Base-by-base conservation (phyloP, 2,329 filamentous ascomycete species). In the Aspergillus sp. region DNA sequence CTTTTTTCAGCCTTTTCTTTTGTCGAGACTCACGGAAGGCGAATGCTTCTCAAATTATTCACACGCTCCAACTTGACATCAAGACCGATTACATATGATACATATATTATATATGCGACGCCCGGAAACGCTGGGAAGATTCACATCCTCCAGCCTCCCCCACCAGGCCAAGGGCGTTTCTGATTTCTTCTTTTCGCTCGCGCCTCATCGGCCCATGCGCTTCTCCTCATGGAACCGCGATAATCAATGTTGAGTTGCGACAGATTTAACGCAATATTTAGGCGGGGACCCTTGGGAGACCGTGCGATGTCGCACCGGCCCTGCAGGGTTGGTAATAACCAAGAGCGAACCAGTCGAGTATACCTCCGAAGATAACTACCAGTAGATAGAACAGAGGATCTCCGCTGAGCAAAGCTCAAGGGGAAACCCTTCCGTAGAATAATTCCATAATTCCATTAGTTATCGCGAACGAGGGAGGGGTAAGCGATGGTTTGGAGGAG, bases 111-210 rank as follows among this genome's bases (percentile, higher is more conserved):
- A 54, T 47, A 53, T 41, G 49, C 20, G 30, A 39, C 48, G 50
- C 38, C 53, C 50, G 39, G 58, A 55, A 48, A 53, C 41, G 32
- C 41, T 57, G 48, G 18, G 48, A 49, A 55, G 51, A 53, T 55
- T 52, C 54, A 48, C 55, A 53, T 60, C 45, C 48, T 51, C 55
- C 48, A 57, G 44, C 39, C 44, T 50, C 50, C 57, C 53, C 57
- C 54, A 57, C 59, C 50, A 56, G 59, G 60, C 58, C 55, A 64
- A 62, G 58, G 60, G 62, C 60, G 61, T 57, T 48, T n/a, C 43
- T 30, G 26, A 47, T 47, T 24, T 30, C 17, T n/a, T n/a, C n/a
- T 44, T 49, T 53, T 39, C 44, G 24, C 34, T 36, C 18, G 44
- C 44, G 13, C 34, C 42, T 51, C 17, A 18, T 17, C 26, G 26